Evolutionary conservation across 371 early-diverging fungal species (phyloP), one percentile per base, ranked within the genome.

Genomic region (Rhizopus arrhizus): DNA sequence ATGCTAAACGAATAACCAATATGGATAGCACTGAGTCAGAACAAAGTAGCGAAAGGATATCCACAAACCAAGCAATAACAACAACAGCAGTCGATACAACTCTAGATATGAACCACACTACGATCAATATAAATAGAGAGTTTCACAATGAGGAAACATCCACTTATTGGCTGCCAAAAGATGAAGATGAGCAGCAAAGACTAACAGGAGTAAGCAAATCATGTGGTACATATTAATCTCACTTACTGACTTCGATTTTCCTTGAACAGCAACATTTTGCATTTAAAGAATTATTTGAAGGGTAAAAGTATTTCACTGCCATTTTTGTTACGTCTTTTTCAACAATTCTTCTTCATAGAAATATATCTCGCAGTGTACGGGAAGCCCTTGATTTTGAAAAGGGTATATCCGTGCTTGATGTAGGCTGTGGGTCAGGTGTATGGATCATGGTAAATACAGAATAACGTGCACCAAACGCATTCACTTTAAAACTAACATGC

Each of bases 351-450:
- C 51, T 29, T 51, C 43, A 28, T 22, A 38, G 71, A 31, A 75
- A 75, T 53, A 43, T 71, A 15, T 57, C 71, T 47, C 65, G 65
- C 6, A 58, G 50, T 29, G 60, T 73, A 3, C 11, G 46, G 11
- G 13, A 46, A 15, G 11, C 49, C 9, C 13, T 66, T 7, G 31
- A 56, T 15, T 47, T 35, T 0, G 15, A 55, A 15, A 46, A 52
- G 9, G 59, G 59, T 31, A 62, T 64, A 3, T 64, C 66, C 40
- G 67, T 74, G 7, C 48, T 77, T 3, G 77, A 77, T 45, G 68
- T 77, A 29, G 77, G 77, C 2, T 66, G 70, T 70, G 77, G 77
- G 22, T 59, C 74, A 16, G 74, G 77, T 34, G 74, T 74, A 32
- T 77, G 77, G 33, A 32, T 56, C 12, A 62, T 49, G 66, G 66